Base-by-base conservation (phyloP, 805 yeast species). In the Lachancea lanzarotensis region DNA sequence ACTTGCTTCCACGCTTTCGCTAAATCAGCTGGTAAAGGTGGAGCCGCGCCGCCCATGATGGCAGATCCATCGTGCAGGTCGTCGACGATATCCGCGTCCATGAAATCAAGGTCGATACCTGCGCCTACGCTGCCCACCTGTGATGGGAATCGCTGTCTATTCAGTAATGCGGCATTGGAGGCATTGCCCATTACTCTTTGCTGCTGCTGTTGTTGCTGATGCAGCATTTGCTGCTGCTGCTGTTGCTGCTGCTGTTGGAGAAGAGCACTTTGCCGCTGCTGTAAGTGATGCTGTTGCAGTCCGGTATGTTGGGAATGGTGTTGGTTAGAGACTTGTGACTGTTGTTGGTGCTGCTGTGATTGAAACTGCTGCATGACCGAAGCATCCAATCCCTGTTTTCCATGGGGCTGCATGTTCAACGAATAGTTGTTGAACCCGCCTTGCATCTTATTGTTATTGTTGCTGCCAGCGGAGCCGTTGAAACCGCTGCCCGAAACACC, bases 51-150 rank as follows among this genome's bases (percentile, higher is more conserved):
- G 16, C 47, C 43, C 43, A 44, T 39, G 15, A 44, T 44, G 10
- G 47, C 43, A 27, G 22, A 38, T 2, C 43, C 36, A 20, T 44
- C 47, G 22, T 44, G 47, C 5, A 44, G 31, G 16, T 44, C 53
- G 22, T 50, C 54, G 11, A 49, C 41, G 22, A 52, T 47, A 33
- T 53, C 57, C 33, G 53, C 54, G 37, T 53, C 57, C 57, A 53
- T 53, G 40, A 53, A 52, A 35, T 52, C 55, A 25, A 53, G 41
- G 33, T 53, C 57, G 44, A 53, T 43, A 22, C 52, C 57, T 10
- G 49, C 47, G 22, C 50, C 47, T 13, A 41, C 47, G 16, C 39
- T 44, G 35, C 40, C 35, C 15, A 35, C 47, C n/a, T 44, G 43
- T 2, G 47, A 39, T 7, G 47, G 18, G n/a, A 39, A 20, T 9